Evolutionary conservation across 1,284 basidiomycete species (phyloP).

Genomic region (Neolentinus lepideus): DNA sequence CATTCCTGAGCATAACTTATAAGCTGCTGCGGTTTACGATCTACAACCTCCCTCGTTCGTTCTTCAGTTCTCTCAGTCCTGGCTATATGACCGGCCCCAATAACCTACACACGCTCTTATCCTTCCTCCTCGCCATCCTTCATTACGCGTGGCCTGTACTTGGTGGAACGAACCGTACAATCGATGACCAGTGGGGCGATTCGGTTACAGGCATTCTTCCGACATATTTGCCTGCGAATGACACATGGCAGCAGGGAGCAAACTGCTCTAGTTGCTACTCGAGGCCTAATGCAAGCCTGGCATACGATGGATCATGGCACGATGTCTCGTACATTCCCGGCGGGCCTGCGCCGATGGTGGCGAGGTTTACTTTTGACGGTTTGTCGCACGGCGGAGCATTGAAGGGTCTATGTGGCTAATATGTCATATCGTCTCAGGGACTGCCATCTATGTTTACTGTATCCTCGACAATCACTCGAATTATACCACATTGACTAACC

Average conservation of each 20-base stretch:
- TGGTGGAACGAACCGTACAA: conserved; percentile 11
- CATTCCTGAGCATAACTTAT: no score
- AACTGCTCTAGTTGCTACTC: conserved; percentile 9
- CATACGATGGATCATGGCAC: conserved; percentile 15
- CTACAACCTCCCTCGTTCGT: no score
- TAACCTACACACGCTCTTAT: no score
- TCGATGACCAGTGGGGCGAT: conserved; percentile 16
- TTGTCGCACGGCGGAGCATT: neutral
- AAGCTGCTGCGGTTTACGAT: no score
- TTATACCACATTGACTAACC: conserved; percentile 15
- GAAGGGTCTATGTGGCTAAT: no score
- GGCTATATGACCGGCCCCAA: no score
- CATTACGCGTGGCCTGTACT: no score
- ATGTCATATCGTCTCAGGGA: no score
- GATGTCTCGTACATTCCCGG: conserved; percentile 3
- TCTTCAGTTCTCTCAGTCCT: no score
- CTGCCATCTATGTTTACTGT: conserved; percentile 24
- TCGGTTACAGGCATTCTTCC: conserved; percentile 9
- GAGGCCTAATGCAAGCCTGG: conserved; percentile 3
- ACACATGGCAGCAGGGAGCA: conserved; percentile 11
- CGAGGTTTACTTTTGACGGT: neutral
- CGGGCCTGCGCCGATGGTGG: neutral
- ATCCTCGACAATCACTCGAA: conserved; percentile 13
- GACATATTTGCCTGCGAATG: conserved; percentile 6
- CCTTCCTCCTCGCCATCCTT: no score